Base-by-base conservation (phyloP, 805 yeast species). In the Allodekkera sacchari region DNA sequence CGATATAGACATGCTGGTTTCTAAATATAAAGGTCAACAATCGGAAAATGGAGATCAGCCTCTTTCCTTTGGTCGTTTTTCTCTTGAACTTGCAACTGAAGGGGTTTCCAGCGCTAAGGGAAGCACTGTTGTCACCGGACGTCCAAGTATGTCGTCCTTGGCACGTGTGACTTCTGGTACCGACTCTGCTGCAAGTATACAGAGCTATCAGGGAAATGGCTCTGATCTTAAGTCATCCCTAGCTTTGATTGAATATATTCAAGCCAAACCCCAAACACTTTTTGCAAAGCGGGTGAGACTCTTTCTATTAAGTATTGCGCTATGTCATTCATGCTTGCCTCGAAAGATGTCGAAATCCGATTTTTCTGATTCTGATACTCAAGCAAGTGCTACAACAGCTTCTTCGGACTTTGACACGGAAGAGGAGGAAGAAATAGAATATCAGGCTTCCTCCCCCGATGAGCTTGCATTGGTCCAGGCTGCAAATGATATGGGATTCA, bases 371-470 rank as follows among this genome's bases (percentile, higher is more conserved):
- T 41, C 30, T 5, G 38, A 28, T 8, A n/a, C n/a, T 10, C n/a
- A 21, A 7, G 17, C 6, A 7, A 18, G 15, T 6, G 15, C 9
- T 6, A 10, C 31, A 6, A 16, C 16, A 20, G 24, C n/a, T 20
- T 7, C 9, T 11, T 17, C 12, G 6, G 44, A 41, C 2, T 44
- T 34, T 6, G 38, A 18, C 5, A 41, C 30, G 1, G 40, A 32
- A 7, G 55, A 46, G 3, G 70, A 62, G 26, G 75, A 65, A 15
- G 61, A 65, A 15, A 71, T 87, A 16, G 77, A 74, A 35, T 92
- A 92, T 47, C 96, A 89, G 51, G 84, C 97, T 0, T 77, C 97
- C 0, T 88, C 96, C 0, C 99, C 98, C 0, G 99, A 92, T 57
- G 99, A 92, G 53, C 58, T 88, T 30, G 98, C 99, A 0, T 61